Evolutionary conservation across 164 flowering plant species (phyloP), one percentile per base, ranked within the genome.

Genomic region (Vitis amurensis): DNA sequence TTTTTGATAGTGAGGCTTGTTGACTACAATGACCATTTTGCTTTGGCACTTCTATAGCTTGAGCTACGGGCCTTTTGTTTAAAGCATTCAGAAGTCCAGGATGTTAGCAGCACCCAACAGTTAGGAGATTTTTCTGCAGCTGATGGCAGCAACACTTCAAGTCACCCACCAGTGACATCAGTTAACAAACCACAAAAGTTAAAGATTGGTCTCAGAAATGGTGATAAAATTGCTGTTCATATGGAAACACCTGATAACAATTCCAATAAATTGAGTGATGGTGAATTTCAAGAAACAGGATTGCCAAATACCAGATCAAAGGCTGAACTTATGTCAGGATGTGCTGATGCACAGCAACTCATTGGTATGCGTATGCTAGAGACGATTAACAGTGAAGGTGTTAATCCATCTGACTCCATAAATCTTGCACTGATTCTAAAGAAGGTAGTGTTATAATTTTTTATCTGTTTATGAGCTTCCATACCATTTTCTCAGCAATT

Each of bases 41-140:
- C 57, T 53, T 29, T 3, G 6, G 31, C 51, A 55, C 29, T 72
- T 57, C 23, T 71, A 16, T 63, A 90, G 99, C 88, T 93, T 79
- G 99, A 95, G 68, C 68, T 95, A 75, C 89, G 93, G 55, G 98
- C 96, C 15, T 95, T 90, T 73, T 95, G 99, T 76, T 82, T 82
- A 16, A 95, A 88, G 75, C 99, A 95, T 74, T 91, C 99, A 13
- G 89, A 79, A 53, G 73, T 61, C 61, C 84, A 71, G 64, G 83
- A 70, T 63, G 48, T 14, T 29, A 52, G 66, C 53, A 69, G 59
- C 51, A 55, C 17, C 50, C 78, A 68, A 61, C 80, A 71, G 14
- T 50, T 66, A 30, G 77, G 73, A 55, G 73, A 77, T 15, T 27
- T 30, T 27, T 52, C 82, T 66, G 53, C 55, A 10, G 55, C 77